A percentile compares a stretch with the other conserved stretches of the same genome.
Evolutionary conservation across 2,329 filamentous ascomycete species (phyloP).

Genomic region (Xylaria sp.): DNA sequence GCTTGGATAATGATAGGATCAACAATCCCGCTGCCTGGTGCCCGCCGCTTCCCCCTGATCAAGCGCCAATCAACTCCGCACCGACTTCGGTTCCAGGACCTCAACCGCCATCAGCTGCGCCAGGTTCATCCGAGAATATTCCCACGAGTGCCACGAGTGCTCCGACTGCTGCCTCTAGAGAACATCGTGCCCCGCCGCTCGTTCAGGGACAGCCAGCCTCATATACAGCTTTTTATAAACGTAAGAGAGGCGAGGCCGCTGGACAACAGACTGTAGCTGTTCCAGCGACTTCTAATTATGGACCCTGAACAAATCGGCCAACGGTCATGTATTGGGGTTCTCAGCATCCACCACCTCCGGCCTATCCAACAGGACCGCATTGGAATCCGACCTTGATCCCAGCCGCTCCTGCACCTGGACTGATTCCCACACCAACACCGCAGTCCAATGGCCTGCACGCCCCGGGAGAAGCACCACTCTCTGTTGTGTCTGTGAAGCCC

Average conservation of each 20-base stretch:
- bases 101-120: background rate
- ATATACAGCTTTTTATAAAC: background rate
- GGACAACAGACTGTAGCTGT: background rate
- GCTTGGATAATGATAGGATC: constrained; percentile 33
- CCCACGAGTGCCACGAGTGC: no score
- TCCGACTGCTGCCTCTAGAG: no score
- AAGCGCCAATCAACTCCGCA: background rate
- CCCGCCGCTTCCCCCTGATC: constrained; percentile 10
- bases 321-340: constrained; percentile 10
- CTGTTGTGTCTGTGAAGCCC: background rate
- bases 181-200: background rate
- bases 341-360: constrained; percentile 12
- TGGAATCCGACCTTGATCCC: background rate
- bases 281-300: no score
- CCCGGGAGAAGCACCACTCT: background rate
- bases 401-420: background rate
- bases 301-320: background rate
- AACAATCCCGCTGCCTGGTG: constrained; percentile 34
- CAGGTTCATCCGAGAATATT: background rate
- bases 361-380: background rate
- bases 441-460: background rate
- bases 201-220: background rate
- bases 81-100: background rate
- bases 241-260: constrained; percentile 7
- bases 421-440: background rate